A percentile compares a stretch with the other conserved stretches of the same genome.
Conservation (phyloP, 305 asterid genomes). For the Fraxinus sp. region DNA sequence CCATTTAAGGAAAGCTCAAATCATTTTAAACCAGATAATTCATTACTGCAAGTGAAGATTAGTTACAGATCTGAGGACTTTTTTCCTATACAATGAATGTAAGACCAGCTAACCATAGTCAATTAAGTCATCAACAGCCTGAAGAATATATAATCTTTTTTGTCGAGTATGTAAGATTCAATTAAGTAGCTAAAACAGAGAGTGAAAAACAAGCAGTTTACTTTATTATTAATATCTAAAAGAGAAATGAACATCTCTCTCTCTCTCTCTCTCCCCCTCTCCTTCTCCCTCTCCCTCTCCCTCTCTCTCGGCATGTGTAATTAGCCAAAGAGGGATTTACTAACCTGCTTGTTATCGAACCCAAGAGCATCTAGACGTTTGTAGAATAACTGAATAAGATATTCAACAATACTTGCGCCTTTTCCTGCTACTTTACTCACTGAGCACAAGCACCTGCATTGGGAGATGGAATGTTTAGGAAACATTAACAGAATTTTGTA, state of each 20-base stretch:
- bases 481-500: not conserved
- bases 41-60: conserved; percentile 14
- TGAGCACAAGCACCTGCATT: conserved; percentile 92
- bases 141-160: not conserved
- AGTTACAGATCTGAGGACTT: conserved; percentile 1
- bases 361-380: conserved; percentile 84
- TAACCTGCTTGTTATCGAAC: conserved; percentile 82
- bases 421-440: conserved; percentile 81
- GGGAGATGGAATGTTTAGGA: conserved; percentile 25
- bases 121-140: not conserved
- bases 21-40: conserved; percentile 6
- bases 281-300: not conserved
- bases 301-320: not conserved
- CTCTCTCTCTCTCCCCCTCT: not conserved
- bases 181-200: not conserved
- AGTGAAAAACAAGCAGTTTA: not conserved
- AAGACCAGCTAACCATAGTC: not conserved
- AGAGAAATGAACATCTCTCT: not conserved
- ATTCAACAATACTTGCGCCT: conserved; percentile 72
- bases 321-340: conserved; percentile 19
- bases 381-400: conserved; percentile 77
- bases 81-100: not conserved
- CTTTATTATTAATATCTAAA: not conserved
- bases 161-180: not conserved
- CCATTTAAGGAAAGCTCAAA: conserved; percentile 8